A percentile compares a stretch with the other conserved stretches of the same genome.
These are phyloP conservation scores for Claviceps purpurea DNA, from an alignment of 2,329 filamentous ascomycete species.

Conservation along the genomic window DNA sequence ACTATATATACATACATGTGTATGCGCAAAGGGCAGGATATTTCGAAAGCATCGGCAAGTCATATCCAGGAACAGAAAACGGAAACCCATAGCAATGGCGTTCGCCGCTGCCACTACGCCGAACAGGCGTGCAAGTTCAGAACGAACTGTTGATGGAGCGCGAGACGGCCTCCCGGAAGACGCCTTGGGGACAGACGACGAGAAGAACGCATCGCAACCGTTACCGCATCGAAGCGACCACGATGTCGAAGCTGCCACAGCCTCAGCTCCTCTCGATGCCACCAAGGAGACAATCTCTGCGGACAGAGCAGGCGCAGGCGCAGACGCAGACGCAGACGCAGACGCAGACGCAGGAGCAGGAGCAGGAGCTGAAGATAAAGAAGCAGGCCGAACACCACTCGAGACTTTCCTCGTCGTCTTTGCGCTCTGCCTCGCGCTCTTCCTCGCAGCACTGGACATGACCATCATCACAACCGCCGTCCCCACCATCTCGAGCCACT, in stretches of 20 bases:
- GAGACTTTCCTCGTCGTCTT: constrained; percentile 27
- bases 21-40: no score
- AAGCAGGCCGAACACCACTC: constrained; percentile 23
- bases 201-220: neutral
- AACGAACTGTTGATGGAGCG: constrained; percentile 16
- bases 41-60: neutral
- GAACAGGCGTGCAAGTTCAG: constrained; percentile 15
- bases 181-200: neutral
- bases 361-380: constrained; percentile 11
- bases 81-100: neutral
- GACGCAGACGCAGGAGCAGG: neutral
- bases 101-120: constrained; percentile 4
- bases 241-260: constrained; percentile 6
- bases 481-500: constrained; percentile 49
- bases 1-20: no score
- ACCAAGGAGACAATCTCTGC: neutral
- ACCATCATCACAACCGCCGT: constrained; percentile 56
- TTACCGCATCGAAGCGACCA: neutral
- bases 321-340: no score
- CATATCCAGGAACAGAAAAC: neutral
- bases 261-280: neutral
- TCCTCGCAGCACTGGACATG: constrained; percentile 41
- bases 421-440: constrained; percentile 30
- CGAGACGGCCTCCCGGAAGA: constrained; percentile 7
- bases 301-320: neutral